Evolutionary conservation across 495 filamentous ascomycete species (phyloP).

Genomic region (Neurospora sublineolata): DNA sequence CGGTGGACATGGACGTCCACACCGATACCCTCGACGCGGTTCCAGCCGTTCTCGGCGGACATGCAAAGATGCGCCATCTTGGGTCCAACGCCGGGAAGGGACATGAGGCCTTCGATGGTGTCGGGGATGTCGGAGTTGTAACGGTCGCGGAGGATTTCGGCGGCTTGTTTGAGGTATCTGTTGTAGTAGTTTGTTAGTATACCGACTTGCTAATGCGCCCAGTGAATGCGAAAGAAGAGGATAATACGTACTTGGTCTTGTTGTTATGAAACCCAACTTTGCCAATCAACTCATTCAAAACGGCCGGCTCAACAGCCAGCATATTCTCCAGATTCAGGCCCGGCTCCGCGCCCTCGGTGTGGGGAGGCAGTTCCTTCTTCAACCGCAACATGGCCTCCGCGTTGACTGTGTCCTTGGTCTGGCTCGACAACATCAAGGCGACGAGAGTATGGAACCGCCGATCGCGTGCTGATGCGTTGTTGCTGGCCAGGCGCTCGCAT

Average conservation of each 20-base stretch:
- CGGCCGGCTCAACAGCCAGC: slow-evolving; percentile 53
- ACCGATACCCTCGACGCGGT: slow-evolving; percentile 47
- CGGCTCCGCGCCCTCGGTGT: slow-evolving; percentile 20
- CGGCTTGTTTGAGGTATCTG: slow-evolving; percentile 67
- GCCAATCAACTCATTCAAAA: slow-evolving; percentile 68
- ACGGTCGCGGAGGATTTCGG: slow-evolving; percentile 57
- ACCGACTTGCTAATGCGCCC: too few relatives aligned
- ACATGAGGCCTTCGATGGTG: slow-evolving; percentile 63
- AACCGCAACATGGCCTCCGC: slow-evolving; percentile 73
- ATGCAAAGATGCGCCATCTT: slow-evolving; percentile 97
- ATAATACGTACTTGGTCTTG: slow-evolving; percentile 53
- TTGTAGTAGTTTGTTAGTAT: neutral
- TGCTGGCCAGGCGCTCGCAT: slow-evolving; percentile 65
- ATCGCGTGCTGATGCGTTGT: slow-evolving; percentile 43
- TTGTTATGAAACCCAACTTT: slow-evolving; percentile 93
- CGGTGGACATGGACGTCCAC: slow-evolving; percentile 67
- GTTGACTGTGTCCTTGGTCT: slow-evolving; percentile 93
- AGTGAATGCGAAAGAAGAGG: too few relatives aligned
- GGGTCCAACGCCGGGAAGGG: slow-evolving; percentile 83
- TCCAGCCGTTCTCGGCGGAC: slow-evolving; percentile 46
- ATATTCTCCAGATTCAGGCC: slow-evolving; percentile 70
- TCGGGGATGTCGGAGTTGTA: slow-evolving; percentile 71
- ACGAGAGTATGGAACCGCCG: slow-evolving; percentile 84
- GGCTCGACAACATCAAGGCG: slow-evolving; percentile 88
- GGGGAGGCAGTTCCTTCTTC: slow-evolving; percentile 56